phyloP scores from a whole-genome alignment of 208 protist species.

The Trypanosoma avium region DNA sequence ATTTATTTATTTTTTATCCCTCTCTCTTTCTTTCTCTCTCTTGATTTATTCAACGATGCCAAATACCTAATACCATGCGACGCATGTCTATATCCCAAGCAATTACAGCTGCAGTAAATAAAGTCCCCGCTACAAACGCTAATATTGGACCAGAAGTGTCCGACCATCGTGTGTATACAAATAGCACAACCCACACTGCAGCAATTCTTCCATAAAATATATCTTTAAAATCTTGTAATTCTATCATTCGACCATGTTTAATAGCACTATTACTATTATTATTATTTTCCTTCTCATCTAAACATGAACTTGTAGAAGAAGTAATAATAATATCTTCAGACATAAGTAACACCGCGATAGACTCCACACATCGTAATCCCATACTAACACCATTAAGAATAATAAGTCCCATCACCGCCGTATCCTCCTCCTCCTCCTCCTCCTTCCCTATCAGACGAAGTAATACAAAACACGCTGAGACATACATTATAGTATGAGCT shows the following conservation, averaged over 20 bases:
- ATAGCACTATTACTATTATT: too few relatives aligned
- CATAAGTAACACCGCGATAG: too few relatives aligned
- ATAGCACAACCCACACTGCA: constrained; percentile 15
- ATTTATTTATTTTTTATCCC: not conserved
- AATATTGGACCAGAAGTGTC: constrained; percentile 8
- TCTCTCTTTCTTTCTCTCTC: not conserved
- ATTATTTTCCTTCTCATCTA: too few relatives aligned
- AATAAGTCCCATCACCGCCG: too few relatives aligned
- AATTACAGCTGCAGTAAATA: constrained; percentile 32
- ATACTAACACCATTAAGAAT: too few relatives aligned
- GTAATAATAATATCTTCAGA: too few relatives aligned
- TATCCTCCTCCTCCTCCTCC: constrained; percentile 24
- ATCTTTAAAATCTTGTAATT: too few relatives aligned
- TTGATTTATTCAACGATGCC: not conserved
- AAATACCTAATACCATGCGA: constrained; percentile 10
- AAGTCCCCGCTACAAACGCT: constrained; percentile 6
- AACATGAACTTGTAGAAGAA: too few relatives aligned
- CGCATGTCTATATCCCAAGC: constrained; percentile 35
- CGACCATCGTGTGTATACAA: constrained; percentile 24
- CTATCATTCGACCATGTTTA: too few relatives aligned
- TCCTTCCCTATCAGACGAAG: constrained; percentile 21
- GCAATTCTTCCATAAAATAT: not conserved
- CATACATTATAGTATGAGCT: constrained; percentile 50
- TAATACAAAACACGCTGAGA: constrained; percentile 48
- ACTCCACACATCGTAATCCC: too few relatives aligned